A percentile compares a stretch with the other conserved stretches of the same genome.
phyloP scores from a whole-genome alignment of 805 yeast genomes.

The Myxozyma kluyveri region DNA sequence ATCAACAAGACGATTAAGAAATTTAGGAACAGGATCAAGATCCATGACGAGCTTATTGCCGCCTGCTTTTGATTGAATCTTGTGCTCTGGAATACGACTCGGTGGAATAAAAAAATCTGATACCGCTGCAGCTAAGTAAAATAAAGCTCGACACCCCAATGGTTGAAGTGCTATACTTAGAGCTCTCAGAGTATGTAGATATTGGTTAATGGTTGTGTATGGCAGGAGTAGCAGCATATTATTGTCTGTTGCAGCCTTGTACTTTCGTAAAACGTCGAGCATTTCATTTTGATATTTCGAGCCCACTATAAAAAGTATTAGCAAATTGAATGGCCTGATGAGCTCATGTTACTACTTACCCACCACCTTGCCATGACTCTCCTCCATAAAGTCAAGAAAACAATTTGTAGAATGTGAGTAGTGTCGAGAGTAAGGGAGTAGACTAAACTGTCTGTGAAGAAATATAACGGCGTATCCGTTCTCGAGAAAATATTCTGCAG shows the following conservation, averaged over 20 bases:
- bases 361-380: constrained; percentile 51
- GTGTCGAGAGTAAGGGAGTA: constrained; percentile 89
- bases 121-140: constrained; percentile 95
- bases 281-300: constrained; percentile 59
- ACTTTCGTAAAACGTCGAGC: constrained; percentile 56
- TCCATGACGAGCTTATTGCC: constrained; percentile 78
- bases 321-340: not conserved
- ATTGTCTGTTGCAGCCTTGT: constrained; percentile 47
- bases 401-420: constrained; percentile 78
- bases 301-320: constrained; percentile 43
- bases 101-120: constrained; percentile 92
- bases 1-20: constrained; percentile 80
- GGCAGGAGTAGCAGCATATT: constrained; percentile 68
- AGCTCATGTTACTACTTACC: constrained; percentile 17
- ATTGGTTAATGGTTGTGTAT: constrained; percentile 93
- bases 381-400: constrained; percentile 77
- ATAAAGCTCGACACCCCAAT: constrained; percentile 59
- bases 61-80: constrained; percentile 75
- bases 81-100: constrained; percentile 84
- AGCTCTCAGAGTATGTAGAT: constrained; percentile 74
- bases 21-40: constrained; percentile 94
- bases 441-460: constrained; percentile 85
- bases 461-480: constrained; percentile 90
- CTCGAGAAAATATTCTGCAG: constrained; percentile 86
- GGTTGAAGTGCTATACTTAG: constrained; percentile 59